These are phyloP conservation scores for Murraya koenigii DNA, from an alignment of 345 rosid genomes.

Conservation along the genomic window DNA sequence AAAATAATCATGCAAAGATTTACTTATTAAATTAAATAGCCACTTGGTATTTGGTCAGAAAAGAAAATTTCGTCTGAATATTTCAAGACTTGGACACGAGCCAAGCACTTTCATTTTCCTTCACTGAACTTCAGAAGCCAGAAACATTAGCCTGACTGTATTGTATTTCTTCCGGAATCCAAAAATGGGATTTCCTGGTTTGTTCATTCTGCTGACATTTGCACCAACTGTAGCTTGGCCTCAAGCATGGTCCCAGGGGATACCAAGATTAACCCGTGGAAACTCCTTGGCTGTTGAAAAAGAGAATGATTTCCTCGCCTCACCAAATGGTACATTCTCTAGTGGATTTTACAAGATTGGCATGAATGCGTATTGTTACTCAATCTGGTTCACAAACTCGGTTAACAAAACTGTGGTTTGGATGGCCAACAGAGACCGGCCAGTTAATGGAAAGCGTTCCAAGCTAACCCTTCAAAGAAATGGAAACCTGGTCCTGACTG, in stretches of 20 bases:
- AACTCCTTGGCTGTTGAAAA: conserved; percentile 19
- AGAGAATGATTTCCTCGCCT: conserved; percentile 14
- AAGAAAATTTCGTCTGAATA: too few relatives aligned
- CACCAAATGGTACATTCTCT: conserved; percentile 19
- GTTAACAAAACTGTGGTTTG: conserved; percentile 27
- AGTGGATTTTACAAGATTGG: conserved; percentile 27
- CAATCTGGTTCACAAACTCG: conserved; percentile 31
- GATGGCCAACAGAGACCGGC: conserved; percentile 33
- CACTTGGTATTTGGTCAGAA: too few relatives aligned
- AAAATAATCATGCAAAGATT: background rate
- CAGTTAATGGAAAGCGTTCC: conserved; percentile 30
- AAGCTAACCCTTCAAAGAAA: conserved; percentile 4
- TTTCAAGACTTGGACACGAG: background rate
- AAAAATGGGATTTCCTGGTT: conserved; percentile 6
- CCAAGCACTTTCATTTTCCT: background rate
- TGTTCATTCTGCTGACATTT: conserved; percentile 8
- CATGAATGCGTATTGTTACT: conserved; percentile 15
- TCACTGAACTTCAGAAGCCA: background rate
- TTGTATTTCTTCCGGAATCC: background rate
- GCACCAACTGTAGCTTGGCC: background rate
- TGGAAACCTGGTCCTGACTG: conserved; percentile 23
- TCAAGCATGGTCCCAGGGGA: background rate
- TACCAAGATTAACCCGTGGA: conserved; percentile 10
- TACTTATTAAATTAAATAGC: too few relatives aligned
- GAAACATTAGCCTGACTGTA: background rate